A percentile compares a stretch with the other conserved stretches of the same genome.
These are phyloP conservation scores for Alternaria sp. DNA, from an alignment of 2,329 filamentous ascomycete species.

Conservation along the genomic window DNA sequence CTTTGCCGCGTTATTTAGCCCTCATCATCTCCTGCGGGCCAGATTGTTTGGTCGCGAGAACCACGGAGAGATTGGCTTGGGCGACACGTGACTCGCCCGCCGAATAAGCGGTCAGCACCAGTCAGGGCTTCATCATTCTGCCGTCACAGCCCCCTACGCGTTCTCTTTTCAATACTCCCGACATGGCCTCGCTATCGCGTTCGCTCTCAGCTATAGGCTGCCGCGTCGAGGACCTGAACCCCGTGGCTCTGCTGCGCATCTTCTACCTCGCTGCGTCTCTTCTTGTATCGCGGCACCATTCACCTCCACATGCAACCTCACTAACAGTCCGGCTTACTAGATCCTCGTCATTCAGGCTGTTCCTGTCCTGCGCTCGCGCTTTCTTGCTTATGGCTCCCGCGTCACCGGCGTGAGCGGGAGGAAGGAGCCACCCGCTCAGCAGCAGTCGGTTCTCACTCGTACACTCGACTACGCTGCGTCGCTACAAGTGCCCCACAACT, in stretches of 20 bases:
- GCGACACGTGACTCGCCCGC: neutral
- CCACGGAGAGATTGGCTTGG: neutral
- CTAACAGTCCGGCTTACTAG: constrained; percentile 47
- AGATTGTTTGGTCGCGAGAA: neutral
- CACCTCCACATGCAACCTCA: constrained; percentile 18
- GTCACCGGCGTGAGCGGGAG: constrained; percentile 33
- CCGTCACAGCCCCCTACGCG: constrained; percentile 15
- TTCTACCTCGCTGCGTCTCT: constrained; percentile 48
- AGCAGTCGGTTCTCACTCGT: constrained; percentile 16
- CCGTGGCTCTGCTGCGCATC: constrained; percentile 38
- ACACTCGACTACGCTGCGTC: constrained; percentile 60
- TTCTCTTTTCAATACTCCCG: constrained; percentile 1
- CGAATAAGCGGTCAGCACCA: constrained; percentile 5
- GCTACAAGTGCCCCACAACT: constrained; percentile 79
- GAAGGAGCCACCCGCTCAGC: constrained; percentile 6
- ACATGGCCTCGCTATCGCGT: constrained; percentile 1
- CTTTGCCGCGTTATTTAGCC: constrained; percentile 11
- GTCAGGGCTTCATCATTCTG: constrained; percentile 17
- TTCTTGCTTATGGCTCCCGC: constrained; percentile 67
- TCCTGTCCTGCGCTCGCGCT: constrained; percentile 60
- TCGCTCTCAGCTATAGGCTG: constrained; percentile 1
- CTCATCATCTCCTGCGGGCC: neutral
- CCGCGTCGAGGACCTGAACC: constrained; percentile 14
- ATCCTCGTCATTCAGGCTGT: constrained; percentile 60
- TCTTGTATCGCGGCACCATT: constrained; percentile 48